These are phyloP conservation scores for Ophioceras dolichostomum DNA, from an alignment of 2,329 filamentous ascomycete species.

Conservation along the genomic window DNA sequence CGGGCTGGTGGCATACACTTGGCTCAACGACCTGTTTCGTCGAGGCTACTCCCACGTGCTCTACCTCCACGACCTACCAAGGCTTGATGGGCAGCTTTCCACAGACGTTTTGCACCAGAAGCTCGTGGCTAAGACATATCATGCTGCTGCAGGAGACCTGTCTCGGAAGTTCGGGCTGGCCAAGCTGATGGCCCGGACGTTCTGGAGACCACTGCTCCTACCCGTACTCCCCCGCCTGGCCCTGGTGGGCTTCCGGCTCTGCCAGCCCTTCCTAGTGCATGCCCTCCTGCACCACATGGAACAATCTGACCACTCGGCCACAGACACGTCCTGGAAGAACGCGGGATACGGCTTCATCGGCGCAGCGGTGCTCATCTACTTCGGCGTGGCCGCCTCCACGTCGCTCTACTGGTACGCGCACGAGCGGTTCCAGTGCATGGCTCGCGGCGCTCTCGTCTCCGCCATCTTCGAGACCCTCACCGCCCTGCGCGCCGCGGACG, in stretches of 20 bases:
- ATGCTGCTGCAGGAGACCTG: background rate
- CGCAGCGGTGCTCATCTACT: slow-evolving; percentile 15
- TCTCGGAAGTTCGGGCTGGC: background rate
- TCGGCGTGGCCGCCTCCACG: background rate
- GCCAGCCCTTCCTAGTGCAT: slow-evolving; percentile 21
- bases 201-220: background rate
- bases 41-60: slow-evolving; percentile 33
- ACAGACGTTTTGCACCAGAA: slow-evolving; percentile 13
- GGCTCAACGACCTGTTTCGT: slow-evolving; percentile 38
- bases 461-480: slow-evolving; percentile 1
- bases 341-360: slow-evolving; percentile 19
- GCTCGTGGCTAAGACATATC: background rate
- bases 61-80: slow-evolving; percentile 13
- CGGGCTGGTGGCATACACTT: slow-evolving; percentile 35
- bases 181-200: background rate
- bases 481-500: background rate
- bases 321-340: slow-evolving; percentile 7
- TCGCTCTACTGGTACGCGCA: background rate
- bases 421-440: background rate
- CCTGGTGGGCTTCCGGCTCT: slow-evolving; percentile 6
- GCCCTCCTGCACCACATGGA: slow-evolving; percentile 11
- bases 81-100: slow-evolving; percentile 12
- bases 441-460: slow-evolving; percentile 2
- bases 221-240: background rate
- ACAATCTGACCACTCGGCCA: slow-evolving; percentile 16